phyloP scores from a whole-genome alignment of 192 early-diverging fungal genomes.

The Linnemannia zychae region DNA sequence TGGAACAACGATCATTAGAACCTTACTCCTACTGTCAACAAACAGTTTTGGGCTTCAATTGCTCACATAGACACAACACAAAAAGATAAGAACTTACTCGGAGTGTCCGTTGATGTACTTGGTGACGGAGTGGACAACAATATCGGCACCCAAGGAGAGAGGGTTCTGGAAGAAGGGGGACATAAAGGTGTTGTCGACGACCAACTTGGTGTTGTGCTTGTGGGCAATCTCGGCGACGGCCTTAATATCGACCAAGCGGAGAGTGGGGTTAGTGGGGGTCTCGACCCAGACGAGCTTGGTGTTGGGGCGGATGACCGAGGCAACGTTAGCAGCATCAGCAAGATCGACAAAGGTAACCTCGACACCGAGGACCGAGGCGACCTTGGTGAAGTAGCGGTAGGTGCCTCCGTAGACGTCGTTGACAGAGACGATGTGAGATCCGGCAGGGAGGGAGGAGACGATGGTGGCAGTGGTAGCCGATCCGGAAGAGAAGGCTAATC shows the following conservation, averaged over 20 bases:
- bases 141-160: conserved; percentile 92
- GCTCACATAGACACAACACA: not conserved
- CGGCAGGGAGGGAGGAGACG: conserved; percentile 74
- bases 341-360: conserved; percentile 87
- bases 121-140: conserved; percentile 97
- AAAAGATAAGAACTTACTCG: conserved; percentile 63
- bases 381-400: conserved; percentile 90
- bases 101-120: conserved; percentile 99
- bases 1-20: not conserved
- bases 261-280: conserved; percentile 91
- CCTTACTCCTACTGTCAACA: not conserved
- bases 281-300: conserved; percentile 90
- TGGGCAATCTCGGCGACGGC: conserved; percentile 76
- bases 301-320: conserved; percentile 74
- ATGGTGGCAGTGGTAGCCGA: conserved; percentile 89
- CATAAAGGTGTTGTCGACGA: conserved; percentile 92
- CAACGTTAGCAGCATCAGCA: conserved; percentile 73
- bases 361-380: conserved; percentile 74
- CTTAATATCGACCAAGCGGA: conserved; percentile 84
- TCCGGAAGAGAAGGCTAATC: conserved; percentile 86
- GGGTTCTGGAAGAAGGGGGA: conserved; percentile 93
- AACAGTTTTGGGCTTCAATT: not conserved
- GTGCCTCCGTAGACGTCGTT: conserved; percentile 95
- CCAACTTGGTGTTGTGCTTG: conserved; percentile 72
- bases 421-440: conserved; percentile 85